phyloP scores from a whole-genome alignment of 2,329 filamentous ascomycete species.

The Teratosphaeria epicoccoides region DNA sequence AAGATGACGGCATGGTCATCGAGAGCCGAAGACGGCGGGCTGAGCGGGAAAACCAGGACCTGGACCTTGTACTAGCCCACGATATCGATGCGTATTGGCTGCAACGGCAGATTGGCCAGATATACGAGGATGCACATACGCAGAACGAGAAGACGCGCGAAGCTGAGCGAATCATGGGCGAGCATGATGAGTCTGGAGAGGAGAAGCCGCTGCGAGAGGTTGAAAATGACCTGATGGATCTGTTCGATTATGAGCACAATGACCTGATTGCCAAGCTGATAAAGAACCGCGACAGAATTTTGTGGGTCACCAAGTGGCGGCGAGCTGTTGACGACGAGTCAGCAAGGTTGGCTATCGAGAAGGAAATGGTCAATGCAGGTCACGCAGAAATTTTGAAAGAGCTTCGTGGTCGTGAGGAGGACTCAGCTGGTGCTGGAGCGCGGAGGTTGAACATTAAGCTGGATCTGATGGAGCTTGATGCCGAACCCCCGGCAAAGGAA shows the following conservation, averaged over 20 bases:
- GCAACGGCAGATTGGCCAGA: constrained; percentile 76
- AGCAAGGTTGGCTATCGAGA: constrained; percentile 66
- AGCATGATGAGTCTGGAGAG: constrained; percentile 59
- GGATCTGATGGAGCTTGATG: constrained; percentile 68
- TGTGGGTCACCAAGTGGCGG: constrained; percentile 86
- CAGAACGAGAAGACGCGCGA: constrained; percentile 87
- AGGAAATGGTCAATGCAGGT: constrained; percentile 83
- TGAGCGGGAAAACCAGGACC: constrained; percentile 38
- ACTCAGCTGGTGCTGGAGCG: constrained; percentile 44
- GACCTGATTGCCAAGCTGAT: constrained; percentile 87
- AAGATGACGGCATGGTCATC: constrained; percentile 75
- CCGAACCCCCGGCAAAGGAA: constrained; percentile 36
- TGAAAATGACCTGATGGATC: constrained; percentile 95
- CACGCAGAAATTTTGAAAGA: constrained; percentile 81
- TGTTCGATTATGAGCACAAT: constrained; percentile 95
- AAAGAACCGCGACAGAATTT: constrained; percentile 82
- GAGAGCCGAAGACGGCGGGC: constrained; percentile 51
- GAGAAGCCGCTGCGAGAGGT: constrained; percentile 84
- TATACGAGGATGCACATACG: constrained; percentile 84
- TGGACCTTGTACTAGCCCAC: constrained; percentile 60
- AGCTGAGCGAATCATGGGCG: constrained; percentile 72
- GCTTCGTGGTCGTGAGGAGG: constrained; percentile 60
- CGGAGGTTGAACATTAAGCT: constrained; percentile 70
- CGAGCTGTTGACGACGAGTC: constrained; percentile 66
- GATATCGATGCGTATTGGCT: constrained; percentile 98